A percentile compares a stretch with the other conserved stretches of the same genome.
These are phyloP conservation scores for Clausena lansium DNA, from an alignment of 345 rosid genomes.

Conservation along the genomic window DNA sequence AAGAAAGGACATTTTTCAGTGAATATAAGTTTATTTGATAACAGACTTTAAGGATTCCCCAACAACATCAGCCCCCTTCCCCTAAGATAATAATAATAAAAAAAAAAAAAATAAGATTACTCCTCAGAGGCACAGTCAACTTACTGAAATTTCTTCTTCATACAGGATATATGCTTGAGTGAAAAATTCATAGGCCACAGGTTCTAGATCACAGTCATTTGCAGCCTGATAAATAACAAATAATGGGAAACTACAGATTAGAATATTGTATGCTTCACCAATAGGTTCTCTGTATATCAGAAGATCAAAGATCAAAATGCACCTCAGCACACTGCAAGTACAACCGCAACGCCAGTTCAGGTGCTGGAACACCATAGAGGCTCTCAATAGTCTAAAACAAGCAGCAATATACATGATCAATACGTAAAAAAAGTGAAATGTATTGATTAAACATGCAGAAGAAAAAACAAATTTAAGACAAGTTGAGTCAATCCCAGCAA, in stretches of 20 bases:
- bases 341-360: conserved; percentile 81
- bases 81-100: too few relatives aligned
- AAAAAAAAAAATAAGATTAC: background rate
- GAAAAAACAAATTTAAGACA: background rate
- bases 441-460: background rate
- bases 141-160: conserved; percentile 96
- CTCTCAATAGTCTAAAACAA: conserved; percentile 76
- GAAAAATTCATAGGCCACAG: conserved; percentile 95
- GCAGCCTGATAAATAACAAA: conserved; percentile 70
- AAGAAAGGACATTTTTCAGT: background rate
- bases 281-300: conserved; percentile 7
- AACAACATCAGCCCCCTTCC: too few relatives aligned
- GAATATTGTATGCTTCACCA: background rate
- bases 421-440: background rate
- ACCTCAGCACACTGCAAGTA: conserved; percentile 99
- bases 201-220: conserved; percentile 89
- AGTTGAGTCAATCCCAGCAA: too few relatives aligned
- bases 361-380: conserved; percentile 70
- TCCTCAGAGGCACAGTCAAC: conserved; percentile 31
- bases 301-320: conserved; percentile 10
- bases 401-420: background rate
- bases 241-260: conserved; percentile 2
- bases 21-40: background rate
- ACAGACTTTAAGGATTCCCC: background rate
- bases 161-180: conserved; percentile 98